phyloP scores from a whole-genome alignment of 2,329 filamentous ascomycete species.

The Diaporthe eres region DNA sequence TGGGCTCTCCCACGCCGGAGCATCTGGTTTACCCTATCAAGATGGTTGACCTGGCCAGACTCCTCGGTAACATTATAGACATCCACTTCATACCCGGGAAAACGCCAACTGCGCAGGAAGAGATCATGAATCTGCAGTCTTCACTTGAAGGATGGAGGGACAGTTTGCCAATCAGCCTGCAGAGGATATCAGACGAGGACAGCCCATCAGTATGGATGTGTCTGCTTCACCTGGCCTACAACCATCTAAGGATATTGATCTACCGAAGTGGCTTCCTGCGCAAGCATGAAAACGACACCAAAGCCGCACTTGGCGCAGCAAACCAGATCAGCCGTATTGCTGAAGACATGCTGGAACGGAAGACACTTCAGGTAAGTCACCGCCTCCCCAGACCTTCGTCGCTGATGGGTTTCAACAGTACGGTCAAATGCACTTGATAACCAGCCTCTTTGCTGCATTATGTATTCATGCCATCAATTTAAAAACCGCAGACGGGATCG shows the following conservation, averaged over 20 bases:
- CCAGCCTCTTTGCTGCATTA: conserved; percentile 54
- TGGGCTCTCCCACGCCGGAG: conserved; percentile 51
- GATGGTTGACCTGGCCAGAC: conserved; percentile 54
- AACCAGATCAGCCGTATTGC: conserved; percentile 55
- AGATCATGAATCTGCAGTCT: conserved; percentile 49
- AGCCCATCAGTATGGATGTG: conserved; percentile 54
- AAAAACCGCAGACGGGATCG: conserved; percentile 51
- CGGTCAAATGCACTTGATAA: conserved; percentile 57
- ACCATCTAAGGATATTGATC: conserved; percentile 55
- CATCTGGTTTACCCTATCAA: conserved; percentile 55
- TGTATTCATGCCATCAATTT: conserved; percentile 56
- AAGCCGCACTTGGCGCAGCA: conserved; percentile 51
- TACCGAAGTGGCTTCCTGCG: conserved; percentile 53
- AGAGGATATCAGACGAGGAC: conserved; percentile 50
- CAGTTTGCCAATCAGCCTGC: conserved; percentile 51
- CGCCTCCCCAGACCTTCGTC: neutral
- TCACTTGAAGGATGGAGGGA: conserved; percentile 53
- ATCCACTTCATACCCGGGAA: conserved; percentile 54
- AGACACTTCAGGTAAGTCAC: conserved; percentile 35
- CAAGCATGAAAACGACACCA: conserved; percentile 47
- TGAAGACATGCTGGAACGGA: conserved; percentile 53
- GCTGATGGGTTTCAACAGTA: conserved; percentile 52
- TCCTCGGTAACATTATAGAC: conserved; percentile 53
- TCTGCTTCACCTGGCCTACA: conserved; percentile 55
- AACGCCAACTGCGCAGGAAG: conserved; percentile 46